Evolutionary conservation across 106 monocot species (phyloP).

Genomic region (Phalaenopsis equestris): DNA sequence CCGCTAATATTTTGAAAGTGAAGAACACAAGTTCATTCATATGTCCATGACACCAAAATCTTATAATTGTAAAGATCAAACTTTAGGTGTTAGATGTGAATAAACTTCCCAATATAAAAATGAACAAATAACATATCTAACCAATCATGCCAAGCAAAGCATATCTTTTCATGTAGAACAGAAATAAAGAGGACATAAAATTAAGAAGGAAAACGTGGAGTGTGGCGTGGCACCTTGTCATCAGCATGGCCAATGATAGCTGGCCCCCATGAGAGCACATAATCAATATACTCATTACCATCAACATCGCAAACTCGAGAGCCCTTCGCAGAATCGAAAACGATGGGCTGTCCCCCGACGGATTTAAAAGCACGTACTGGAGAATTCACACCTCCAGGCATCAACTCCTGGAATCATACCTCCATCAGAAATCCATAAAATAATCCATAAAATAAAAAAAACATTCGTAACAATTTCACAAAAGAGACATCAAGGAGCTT

Average conservation of each 20-base stretch:
- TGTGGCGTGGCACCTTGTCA: slow-evolving; percentile 48
- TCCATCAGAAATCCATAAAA: not conserved
- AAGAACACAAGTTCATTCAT: no score
- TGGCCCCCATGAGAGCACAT: slow-evolving; percentile 97
- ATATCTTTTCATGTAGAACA: not conserved
- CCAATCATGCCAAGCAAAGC: not conserved
- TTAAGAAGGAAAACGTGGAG: not conserved
- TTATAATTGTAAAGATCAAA: no score
- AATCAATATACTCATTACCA: slow-evolving; percentile 91
- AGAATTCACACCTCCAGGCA: slow-evolving; percentile 77
- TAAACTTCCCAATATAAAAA: not conserved
- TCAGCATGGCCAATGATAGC: slow-evolving; percentile 97
- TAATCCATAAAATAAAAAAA: not conserved
- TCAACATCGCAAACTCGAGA: slow-evolving; percentile 61
- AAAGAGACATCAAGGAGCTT: not conserved
- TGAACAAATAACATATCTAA: not conserved
- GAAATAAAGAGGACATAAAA: not conserved
- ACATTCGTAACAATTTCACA: not conserved
- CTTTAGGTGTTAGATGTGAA: no score
- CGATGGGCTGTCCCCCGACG: slow-evolving; percentile 65
- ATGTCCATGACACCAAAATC: no score
- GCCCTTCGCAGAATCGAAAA: slow-evolving; percentile 68
- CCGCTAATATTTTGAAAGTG: no score
- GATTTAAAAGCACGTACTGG: slow-evolving; percentile 73
- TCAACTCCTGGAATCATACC: slow-evolving; percentile 30